Evolutionary conservation across 257 asterid genomes (phyloP), one percentile per base, ranked within the genome.

Genomic region (Solanum infundibuliforme): DNA sequence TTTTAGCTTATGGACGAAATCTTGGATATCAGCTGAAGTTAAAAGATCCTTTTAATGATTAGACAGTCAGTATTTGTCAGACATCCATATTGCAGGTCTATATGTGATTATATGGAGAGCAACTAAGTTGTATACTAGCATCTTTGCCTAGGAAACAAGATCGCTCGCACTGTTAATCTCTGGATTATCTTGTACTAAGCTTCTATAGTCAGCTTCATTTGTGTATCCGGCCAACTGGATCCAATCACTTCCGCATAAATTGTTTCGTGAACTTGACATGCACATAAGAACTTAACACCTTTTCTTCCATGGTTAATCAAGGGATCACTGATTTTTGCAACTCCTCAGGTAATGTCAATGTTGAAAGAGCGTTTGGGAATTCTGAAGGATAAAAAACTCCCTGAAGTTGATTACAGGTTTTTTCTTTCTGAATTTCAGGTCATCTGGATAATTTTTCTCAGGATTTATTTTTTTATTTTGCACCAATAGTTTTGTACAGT

Each of bases 341-440:
- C 25, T n/a, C 89, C 88, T 60, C 95, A 97, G 99, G 93, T 97
- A 88, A 86, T 87, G 87, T 93, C 97, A 74, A 88, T 95, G 95
- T 92, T 97, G 90, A 97, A 95, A 94, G 96, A 94, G 92, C 98
- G 99, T 83, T 41, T 97, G 90, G 95, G 90, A 87, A 86, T 94
- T 92, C 93, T 95, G 23, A 89, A 88, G 87, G 92, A 88, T 83
- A 91, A 95, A 88, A 92, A 87, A 20, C 99, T 97, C 86, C 98
- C 99, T 6, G 92, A 93, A 66, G 98, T 95, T 90, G 98, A 94
- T 91, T 95, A 97, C 92, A 95, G 93, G 99, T 95, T 92, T 48
- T 82, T 20, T 82, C 86, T 20, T 48, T 82, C 0, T 48, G 43
- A 82, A 52, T 48, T 82, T 82, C 46, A 82, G 34, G 86, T 48